Evolutionary conservation across 257 asterid genomes (phyloP).

Genomic region (Ocimum tenuiflorum): DNA sequence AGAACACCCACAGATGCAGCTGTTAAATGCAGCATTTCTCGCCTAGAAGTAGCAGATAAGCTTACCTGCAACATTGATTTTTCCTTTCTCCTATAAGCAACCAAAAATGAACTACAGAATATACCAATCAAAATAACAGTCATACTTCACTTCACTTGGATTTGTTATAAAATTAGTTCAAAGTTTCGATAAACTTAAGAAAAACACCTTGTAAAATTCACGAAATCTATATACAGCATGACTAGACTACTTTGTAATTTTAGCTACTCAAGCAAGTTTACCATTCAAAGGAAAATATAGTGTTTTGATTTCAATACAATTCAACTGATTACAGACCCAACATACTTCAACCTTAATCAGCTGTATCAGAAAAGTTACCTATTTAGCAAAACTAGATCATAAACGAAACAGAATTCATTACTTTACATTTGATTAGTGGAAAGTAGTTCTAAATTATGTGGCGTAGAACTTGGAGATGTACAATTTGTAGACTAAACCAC

Average conservation of each 20-base stretch:
- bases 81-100: slow-evolving; percentile 31
- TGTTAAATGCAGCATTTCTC: slow-evolving; percentile 42
- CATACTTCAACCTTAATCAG: not conserved
- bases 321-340: not conserved
- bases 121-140: not conserved
- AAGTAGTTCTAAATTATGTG: not conserved
- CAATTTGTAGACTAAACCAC: not conserved
- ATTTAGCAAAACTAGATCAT: not conserved
- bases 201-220: not conserved
- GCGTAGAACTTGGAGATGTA: not conserved
- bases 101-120: not conserved
- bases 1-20: slow-evolving; percentile 38
- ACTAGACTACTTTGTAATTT: no score
- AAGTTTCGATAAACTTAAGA: not conserved
- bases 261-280: not conserved
- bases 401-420: no score
- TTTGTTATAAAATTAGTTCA: not conserved
- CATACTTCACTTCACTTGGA: not conserved
- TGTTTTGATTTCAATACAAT: not conserved
- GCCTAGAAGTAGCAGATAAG: slow-evolving; percentile 26
- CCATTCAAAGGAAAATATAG: not conserved
- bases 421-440: not conserved
- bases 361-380: not conserved
- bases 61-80: slow-evolving; percentile 18
- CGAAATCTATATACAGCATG: not conserved